A percentile compares a stretch with the other conserved stretches of the same genome.
phyloP scores from a whole-genome alignment of 768 basidiomycete genomes.

The Xanthoconium purpureum region DNA sequence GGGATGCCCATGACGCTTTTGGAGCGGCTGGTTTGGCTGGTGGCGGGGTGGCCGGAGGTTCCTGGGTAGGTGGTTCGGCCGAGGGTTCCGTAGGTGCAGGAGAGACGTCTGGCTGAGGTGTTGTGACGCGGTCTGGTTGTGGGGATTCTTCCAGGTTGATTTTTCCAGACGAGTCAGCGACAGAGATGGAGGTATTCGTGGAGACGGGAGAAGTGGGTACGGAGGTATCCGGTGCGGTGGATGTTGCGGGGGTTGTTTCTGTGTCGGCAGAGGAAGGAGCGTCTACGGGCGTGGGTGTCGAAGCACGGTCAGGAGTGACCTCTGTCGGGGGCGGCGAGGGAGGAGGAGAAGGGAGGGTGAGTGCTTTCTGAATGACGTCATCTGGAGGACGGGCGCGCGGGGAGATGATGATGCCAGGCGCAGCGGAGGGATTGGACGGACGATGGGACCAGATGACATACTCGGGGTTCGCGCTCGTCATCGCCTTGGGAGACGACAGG shows the following conservation, averaged over 20 bases:
- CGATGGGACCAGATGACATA: constrained; percentile 77
- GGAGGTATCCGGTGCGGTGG: constrained; percentile 47
- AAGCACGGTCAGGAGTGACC: constrained; percentile 2
- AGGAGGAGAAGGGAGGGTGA: constrained; percentile 52
- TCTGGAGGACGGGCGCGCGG: constrained; percentile 59
- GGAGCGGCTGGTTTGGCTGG: constrained; percentile 37
- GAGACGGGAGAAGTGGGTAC: constrained; percentile 55
- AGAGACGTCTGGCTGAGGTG: constrained; percentile 9
- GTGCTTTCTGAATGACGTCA: constrained; percentile 53
- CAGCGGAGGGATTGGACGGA: constrained; percentile 58
- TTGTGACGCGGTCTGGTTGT: constrained; percentile 13
- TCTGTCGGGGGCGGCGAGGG: constrained; percentile 34
- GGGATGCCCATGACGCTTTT: constrained; percentile 71
- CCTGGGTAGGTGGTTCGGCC: background rate
- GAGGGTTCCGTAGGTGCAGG: constrained; percentile 1
- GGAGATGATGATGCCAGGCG: constrained; percentile 73
- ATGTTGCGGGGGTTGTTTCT: constrained; percentile 49
- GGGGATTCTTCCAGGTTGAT: constrained; percentile 2
- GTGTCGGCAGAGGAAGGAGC: constrained; percentile 46
- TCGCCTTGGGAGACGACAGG: background rate
- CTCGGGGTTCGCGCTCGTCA: constrained; percentile 15
- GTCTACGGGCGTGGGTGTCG: constrained; percentile 22
- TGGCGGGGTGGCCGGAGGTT: constrained; percentile 7
- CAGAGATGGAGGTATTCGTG: constrained; percentile 57
- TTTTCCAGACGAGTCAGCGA: constrained; percentile 23